Percentiles rank a stretch among this genome's conserved stretches.
Evolutionary conservation across 23 red algal genomes (phyloP).

Genomic region (Agarophyton chilense): DNA sequence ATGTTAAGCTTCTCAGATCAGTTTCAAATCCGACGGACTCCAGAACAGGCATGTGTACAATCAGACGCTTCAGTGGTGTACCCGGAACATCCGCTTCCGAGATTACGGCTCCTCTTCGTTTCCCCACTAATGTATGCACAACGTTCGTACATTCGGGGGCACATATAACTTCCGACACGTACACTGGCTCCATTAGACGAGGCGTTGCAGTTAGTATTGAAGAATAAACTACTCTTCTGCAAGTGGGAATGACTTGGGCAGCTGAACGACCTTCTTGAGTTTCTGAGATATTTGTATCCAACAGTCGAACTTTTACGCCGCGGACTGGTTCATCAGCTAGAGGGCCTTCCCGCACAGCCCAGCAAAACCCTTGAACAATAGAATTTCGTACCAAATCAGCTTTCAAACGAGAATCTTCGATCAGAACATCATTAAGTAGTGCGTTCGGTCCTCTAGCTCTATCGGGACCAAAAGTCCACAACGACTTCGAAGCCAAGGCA

Average conservation of each 20-base stretch:
- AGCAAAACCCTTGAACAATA: constrained; percentile 91
- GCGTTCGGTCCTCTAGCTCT: constrained; percentile 62
- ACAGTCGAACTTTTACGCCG: constrained; percentile 78
- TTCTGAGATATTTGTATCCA: constrained; percentile 70
- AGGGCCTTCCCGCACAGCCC: constrained; percentile 89
- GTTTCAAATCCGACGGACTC: constrained; percentile 90
- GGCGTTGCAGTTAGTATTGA: constrained; percentile 84
- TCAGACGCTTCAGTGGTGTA: constrained; percentile 62
- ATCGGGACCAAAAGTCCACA: constrained; percentile 94
- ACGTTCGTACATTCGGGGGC: constrained; percentile 48
- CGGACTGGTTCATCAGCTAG: constrained; percentile 87
- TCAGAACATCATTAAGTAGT: constrained; percentile 85
- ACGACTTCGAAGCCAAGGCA: constrained; percentile 70
- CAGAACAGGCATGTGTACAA: constrained; percentile 79
- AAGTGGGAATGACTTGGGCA: constrained; percentile 89
- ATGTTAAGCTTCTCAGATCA: constrained; percentile 75
- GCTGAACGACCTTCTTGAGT: constrained; percentile 44
- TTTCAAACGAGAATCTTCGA: constrained; percentile 54
- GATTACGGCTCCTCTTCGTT: constrained; percentile 74
- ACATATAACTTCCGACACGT: constrained; percentile 70
- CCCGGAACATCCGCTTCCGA: constrained; percentile 60
- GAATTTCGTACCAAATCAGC: constrained; percentile 71
- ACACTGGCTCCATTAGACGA: constrained; percentile 87
- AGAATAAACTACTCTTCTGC: constrained; percentile 75
- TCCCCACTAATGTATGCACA: constrained; percentile 55